A percentile compares a stretch with the other conserved stretches of the same genome.
These are phyloP conservation scores for Fusarium caatingaense DNA, from an alignment of 2,329 filamentous ascomycete genomes.

Conservation along the genomic window DNA sequence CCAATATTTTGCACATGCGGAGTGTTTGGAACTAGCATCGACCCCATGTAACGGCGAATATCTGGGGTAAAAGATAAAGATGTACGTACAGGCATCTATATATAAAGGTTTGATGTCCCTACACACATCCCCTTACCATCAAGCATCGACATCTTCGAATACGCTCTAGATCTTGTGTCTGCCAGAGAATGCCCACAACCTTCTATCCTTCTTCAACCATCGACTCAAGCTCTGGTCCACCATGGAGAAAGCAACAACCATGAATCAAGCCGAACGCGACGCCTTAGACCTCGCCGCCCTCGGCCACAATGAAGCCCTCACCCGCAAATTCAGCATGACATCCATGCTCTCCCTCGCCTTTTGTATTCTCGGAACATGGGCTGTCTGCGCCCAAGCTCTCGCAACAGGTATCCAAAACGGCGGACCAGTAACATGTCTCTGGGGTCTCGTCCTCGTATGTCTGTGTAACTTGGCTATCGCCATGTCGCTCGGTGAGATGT, in stretches of 20 bases:
- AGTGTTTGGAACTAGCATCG: slow-evolving; percentile 5
- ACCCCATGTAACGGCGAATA: slow-evolving; percentile 1
- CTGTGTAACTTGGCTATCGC: slow-evolving; percentile 64
- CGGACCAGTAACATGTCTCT: slow-evolving; percentile 64
- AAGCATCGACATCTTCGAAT: too few species aligned
- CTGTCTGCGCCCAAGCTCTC: slow-evolving; percentile 63
- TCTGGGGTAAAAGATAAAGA: slow-evolving; percentile 28
- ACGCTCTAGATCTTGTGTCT: too few species aligned
- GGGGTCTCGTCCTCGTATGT: slow-evolving; percentile 64
- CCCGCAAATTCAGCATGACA: slow-evolving; percentile 62
- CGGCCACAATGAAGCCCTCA: slow-evolving; percentile 53
- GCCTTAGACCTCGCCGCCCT: slow-evolving; percentile 53
- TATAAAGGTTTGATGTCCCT: slow-evolving; percentile 18
- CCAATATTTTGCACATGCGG: slow-evolving; percentile 33
- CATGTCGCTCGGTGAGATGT: slow-evolving; percentile 65
- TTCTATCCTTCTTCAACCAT: slow-evolving; percentile 13
- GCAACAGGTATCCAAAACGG: slow-evolving; percentile 63
- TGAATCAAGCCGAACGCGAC: slow-evolving; percentile 40
- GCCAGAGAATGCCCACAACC: slow-evolving; percentile 39
- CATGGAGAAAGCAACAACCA: slow-evolving; percentile 38
- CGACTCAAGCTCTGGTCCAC: slow-evolving; percentile 38
- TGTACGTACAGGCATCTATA: slow-evolving; percentile 10
- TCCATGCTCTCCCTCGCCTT: slow-evolving; percentile 69
- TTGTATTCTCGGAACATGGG: slow-evolving; percentile 68
- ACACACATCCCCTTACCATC: too few species aligned